Base-by-base conservation (phyloP, 768 basidiomycete genomes). In the Phallus indusiatus region DNA sequence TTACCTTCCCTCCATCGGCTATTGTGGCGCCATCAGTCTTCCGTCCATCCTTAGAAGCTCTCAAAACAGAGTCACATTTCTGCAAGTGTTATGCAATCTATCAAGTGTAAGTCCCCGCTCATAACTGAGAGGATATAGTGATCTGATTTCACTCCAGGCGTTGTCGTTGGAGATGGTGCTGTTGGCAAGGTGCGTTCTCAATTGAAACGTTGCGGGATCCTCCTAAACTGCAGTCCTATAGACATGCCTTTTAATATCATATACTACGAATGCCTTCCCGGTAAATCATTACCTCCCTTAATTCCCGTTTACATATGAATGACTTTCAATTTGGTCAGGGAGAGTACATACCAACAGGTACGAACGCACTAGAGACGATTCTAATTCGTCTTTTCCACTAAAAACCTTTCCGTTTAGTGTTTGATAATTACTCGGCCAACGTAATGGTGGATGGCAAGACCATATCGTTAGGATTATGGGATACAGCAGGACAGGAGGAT, bases 401-500 rank as follows among this genome's bases (percentile, higher is more conserved):
- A 60, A 35, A 49, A 53, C 54, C 36, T 34, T 51, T 54, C 35
- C n/a, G 28, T n/a, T 20, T 70, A 87, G 96, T 99, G 46, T 99
- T 98, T 72, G 96, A 98, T 76, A 98, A 98, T 77, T 98, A 96
- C 70, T 94, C 91, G 57, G 94, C 93, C 61, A 95, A 94, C 74
- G 94, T 99, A 57, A 93, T 97, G 86, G 96, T 99, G 51, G 96
- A 99, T 67, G 92, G 93, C 66, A 94, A 95, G 79, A 96, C 96
- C 55, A 94, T 98, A 69, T 96, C 93, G 61, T 84, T 98, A 59
- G 95, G 95, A 53, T 78, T 99, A 59, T 99, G 96, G 96, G 96
- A 99, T 81, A 99, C 96, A n/a, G 96, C 96, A 36, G 96, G 96
- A 65, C 96, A 99, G 75, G 96, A 99, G 74, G 95, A 99, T 77